phyloP scores from a whole-genome alignment of 2,329 filamentous ascomycete genomes.

The Apiospora saccharicola region DNA sequence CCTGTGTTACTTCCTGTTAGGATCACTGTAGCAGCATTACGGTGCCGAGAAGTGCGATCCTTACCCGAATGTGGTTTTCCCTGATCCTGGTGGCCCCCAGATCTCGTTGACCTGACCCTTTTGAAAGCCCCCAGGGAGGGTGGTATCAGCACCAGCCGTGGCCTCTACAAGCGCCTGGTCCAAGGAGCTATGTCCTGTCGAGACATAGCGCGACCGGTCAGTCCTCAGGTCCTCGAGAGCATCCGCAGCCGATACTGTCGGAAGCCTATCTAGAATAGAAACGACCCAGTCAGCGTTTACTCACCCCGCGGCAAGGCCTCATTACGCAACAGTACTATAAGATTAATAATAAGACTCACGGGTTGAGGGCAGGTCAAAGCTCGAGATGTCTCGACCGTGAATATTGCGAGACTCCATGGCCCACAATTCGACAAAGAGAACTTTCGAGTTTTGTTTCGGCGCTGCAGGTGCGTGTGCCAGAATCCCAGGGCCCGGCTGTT shows the following conservation, averaged over 20 bases:
- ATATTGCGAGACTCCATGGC: slow-evolving; percentile 66
- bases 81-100: slow-evolving; percentile 85
- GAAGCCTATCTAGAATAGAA: slow-evolving; percentile 71
- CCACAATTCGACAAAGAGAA: slow-evolving; percentile 16
- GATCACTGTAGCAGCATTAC: slow-evolving; percentile 2
- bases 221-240: slow-evolving; percentile 68
- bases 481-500: slow-evolving; percentile 7
- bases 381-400: slow-evolving; percentile 67
- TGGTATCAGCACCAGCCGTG: slow-evolving; percentile 27
- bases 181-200: slow-evolving; percentile 62
- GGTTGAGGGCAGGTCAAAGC: slow-evolving; percentile 62
- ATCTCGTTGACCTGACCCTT: slow-evolving; percentile 85
- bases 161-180: slow-evolving; percentile 55
- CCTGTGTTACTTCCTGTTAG: slow-evolving; percentile 52
- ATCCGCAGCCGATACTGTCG: slow-evolving; percentile 78
- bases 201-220: slow-evolving; percentile 57
- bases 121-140: slow-evolving; percentile 64
- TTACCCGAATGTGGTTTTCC: slow-evolving; percentile 86
- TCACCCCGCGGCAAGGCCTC: not conserved
- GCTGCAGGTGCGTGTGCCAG: not conserved
- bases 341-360: slow-evolving; percentile 50
- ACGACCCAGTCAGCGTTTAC: slow-evolving; percentile 29
- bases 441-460: slow-evolving; percentile 13
- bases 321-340: slow-evolving; percentile 13
- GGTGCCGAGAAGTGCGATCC: slow-evolving; percentile 37